Evolutionary conservation across 306 rosid species (phyloP).

Genomic region (Comarum palustre): DNA sequence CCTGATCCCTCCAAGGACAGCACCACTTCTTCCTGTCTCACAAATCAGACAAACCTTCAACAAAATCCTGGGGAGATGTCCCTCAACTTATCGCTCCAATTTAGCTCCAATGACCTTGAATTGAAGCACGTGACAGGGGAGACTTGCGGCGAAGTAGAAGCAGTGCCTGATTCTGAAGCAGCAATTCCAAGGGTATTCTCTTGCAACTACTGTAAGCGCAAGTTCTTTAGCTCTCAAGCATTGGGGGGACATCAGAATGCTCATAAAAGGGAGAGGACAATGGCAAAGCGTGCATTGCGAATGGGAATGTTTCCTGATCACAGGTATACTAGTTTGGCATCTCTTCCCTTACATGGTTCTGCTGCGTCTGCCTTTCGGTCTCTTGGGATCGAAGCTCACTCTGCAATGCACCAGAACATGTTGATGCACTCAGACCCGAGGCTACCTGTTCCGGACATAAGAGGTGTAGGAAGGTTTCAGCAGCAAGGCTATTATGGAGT

Average conservation of each 20-base stretch:
- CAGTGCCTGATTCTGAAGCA: constrained; percentile 32
- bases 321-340: constrained; percentile 69
- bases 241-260: constrained; percentile 93
- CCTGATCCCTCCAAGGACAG: constrained; percentile 50
- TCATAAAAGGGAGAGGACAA: constrained; percentile 84
- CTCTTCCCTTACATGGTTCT: constrained; percentile 79
- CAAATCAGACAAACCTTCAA: constrained; percentile 36
- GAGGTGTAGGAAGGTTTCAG: constrained; percentile 56
- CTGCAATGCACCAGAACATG: constrained; percentile 55
- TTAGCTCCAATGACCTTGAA: constrained; percentile 37
- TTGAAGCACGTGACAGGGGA: constrained; percentile 38
- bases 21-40: constrained; percentile 51
- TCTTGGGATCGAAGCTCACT: constrained; percentile 72
- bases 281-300: constrained; percentile 81
- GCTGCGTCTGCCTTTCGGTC: constrained; percentile 70
- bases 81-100: constrained; percentile 62
- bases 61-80: constrained; percentile 41
- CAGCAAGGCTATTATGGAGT: constrained; percentile 45
- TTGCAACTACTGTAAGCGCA: constrained; percentile 79
- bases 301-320: constrained; percentile 61
- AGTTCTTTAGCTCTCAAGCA: constrained; percentile 91
- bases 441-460: constrained; percentile 37
- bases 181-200: constrained; percentile 64
- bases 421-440: constrained; percentile 32
- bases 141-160: constrained; percentile 39